These are phyloP conservation scores for Conticribra guillardii DNA, from an alignment of 108 stramenopile species.

Conservation along the genomic window DNA sequence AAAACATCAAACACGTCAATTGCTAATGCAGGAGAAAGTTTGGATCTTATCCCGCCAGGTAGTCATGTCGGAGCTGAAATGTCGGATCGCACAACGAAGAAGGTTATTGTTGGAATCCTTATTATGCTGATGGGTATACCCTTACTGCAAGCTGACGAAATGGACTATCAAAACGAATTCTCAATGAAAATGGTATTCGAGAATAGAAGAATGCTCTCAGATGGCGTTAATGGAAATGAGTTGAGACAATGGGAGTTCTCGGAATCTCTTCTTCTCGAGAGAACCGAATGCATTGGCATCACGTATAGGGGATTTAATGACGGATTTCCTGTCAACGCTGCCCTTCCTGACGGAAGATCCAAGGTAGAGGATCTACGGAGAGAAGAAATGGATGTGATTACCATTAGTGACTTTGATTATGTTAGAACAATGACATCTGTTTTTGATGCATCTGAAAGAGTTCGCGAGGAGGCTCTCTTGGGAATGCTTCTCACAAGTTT, in stretches of 20 bases:
- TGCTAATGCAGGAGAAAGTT: conserved; percentile 3
- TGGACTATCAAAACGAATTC: conserved; percentile 49
- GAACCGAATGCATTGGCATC: conserved; percentile 43
- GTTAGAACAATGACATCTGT: conserved; percentile 36
- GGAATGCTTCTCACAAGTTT: conserved; percentile 62
- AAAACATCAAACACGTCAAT: conserved; percentile 3
- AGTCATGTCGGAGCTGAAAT: conserved; percentile 63
- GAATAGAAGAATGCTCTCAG: conserved; percentile 23
- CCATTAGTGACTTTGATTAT: conserved; percentile 15
- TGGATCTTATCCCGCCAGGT: conserved; percentile 29
- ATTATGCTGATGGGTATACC: conserved; percentile 60
- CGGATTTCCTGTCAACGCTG: conserved; percentile 8
- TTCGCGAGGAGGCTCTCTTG: conserved; percentile 47
- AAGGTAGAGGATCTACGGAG: conserved; percentile 24
- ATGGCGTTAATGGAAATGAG: conserved; percentile 11
- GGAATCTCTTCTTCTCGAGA: conserved; percentile 40
- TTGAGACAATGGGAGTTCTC: conserved; percentile 36
- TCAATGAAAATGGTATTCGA: conserved; percentile 50
- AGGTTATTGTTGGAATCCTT: conserved; percentile 58
- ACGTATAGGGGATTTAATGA: conserved; percentile 47
- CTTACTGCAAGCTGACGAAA: conserved; percentile 42
- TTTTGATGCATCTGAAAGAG: conserved; percentile 38
- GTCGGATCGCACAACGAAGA: conserved; percentile 66
- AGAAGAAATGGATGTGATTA: conserved; percentile 30
- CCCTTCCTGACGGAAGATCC: conserved; percentile 39